Conservation (phyloP, 2,329 filamentous ascomycete genomes). For the Mariannaea elegans region DNA sequence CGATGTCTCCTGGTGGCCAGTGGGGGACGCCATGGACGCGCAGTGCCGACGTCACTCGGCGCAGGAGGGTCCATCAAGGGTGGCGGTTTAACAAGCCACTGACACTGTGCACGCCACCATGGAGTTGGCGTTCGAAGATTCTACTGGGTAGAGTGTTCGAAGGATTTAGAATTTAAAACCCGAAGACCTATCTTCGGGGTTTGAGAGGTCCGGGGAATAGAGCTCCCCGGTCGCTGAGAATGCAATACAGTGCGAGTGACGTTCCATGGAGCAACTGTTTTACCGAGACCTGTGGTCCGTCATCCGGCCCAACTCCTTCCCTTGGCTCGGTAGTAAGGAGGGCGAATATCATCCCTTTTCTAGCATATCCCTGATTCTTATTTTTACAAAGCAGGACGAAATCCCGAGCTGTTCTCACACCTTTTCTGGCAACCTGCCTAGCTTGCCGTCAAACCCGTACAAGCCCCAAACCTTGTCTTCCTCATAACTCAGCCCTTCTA, state of each 20-base stretch:
- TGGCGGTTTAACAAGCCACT: neutral
- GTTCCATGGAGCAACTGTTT: too few relatives aligned
- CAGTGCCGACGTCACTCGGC: constrained; percentile 21
- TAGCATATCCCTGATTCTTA: neutral
- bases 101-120: neutral
- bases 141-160: too few relatives aligned
- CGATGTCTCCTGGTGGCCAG: neutral
- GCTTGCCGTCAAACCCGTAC: neutral
- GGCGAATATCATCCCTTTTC: neutral
- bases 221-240: neutral
- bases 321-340: neutral
- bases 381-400: too few relatives aligned
- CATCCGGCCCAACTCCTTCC: too few relatives aligned
- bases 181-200: too few relatives aligned
- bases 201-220: too few relatives aligned
- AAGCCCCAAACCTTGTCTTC: neutral
- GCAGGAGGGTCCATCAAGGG: neutral
- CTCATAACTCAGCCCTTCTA: neutral
- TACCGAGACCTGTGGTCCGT: too few relatives aligned
- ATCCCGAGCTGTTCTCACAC: too few relatives aligned
- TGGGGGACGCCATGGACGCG: constrained; percentile 3
- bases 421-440: neutral
- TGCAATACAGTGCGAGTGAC: too few relatives aligned
- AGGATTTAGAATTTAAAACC: too few relatives aligned
- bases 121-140: too few relatives aligned